Percentiles rank a stretch among this genome's conserved stretches.
Evolutionary conservation across 352 stramenopile genomes (phyloP).

Genomic region (Phytophthora pisi): DNA sequence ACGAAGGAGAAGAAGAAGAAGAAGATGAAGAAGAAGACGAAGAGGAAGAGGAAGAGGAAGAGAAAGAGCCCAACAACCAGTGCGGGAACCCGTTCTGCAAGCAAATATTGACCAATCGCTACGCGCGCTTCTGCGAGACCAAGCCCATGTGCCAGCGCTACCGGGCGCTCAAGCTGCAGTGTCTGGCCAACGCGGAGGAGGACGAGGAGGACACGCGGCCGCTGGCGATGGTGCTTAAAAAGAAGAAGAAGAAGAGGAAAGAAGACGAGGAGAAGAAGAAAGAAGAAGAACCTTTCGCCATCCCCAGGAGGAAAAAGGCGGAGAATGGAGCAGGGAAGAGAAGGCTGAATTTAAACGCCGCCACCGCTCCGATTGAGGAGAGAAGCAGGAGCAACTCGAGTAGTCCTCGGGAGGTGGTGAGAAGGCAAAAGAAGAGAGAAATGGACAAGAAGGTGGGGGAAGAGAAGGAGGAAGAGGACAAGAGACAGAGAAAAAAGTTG

Average conservation of each 20-base stretch:
- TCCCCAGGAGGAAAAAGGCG: constrained; percentile 35
- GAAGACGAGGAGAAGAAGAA: constrained; percentile 3
- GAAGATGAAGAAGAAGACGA: background rate
- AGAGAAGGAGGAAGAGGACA: constrained; percentile 12
- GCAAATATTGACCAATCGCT: constrained; percentile 43
- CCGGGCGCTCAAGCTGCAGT: constrained; percentile 58
- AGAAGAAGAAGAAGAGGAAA: constrained; percentile 16
- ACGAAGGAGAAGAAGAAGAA: background rate
- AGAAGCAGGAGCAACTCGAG: no score
- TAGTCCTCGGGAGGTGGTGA: background rate
- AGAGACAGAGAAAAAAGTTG: constrained; percentile 25
- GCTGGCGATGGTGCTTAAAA: constrained; percentile 12
- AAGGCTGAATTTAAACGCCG: constrained; percentile 3
- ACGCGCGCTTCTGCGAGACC: constrained; percentile 52
- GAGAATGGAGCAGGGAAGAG: constrained; percentile 3
- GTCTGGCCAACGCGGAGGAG: constrained; percentile 32
- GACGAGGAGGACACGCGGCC: constrained; percentile 25
- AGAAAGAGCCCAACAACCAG: constrained; percentile 12
- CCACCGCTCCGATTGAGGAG: background rate
- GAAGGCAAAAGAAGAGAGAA: constrained; percentile 13
- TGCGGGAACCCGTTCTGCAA: constrained; percentile 67
- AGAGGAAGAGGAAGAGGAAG: constrained; percentile 2
- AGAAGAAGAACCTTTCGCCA: constrained; percentile 32
- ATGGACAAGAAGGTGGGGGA: constrained; percentile 1
- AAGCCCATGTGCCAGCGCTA: constrained; percentile 61